Evolutionary conservation across 495 filamentous ascomycete species (phyloP).

Genomic region (Xylaria telfairii): DNA sequence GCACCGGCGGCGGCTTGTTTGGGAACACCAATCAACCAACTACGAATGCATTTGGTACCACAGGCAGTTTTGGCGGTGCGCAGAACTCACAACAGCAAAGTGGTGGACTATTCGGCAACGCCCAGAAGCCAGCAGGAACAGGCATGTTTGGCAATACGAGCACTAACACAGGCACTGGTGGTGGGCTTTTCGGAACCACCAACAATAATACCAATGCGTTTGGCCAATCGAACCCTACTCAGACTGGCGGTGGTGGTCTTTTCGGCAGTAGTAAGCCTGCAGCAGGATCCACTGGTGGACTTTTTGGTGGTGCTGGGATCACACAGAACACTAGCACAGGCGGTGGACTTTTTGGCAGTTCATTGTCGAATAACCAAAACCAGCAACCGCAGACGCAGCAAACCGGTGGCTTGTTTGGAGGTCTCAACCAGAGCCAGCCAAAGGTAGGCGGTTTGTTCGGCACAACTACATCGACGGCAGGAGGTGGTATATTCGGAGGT

Average conservation of each 20-base stretch:
- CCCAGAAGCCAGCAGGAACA: constrained; percentile 43
- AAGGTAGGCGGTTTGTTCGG: constrained; percentile 55
- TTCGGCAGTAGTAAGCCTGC: constrained; percentile 67
- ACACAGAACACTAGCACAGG: constrained; percentile 46
- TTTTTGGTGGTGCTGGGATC: constrained; percentile 52
- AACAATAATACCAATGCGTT: constrained; percentile 40
- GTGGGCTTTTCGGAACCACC: constrained; percentile 52
- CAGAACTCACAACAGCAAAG: constrained; percentile 61
- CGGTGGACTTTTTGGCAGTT: constrained; percentile 59
- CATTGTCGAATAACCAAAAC: constrained; percentile 55
- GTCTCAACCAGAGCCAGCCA: constrained; percentile 46
- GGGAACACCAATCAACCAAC: constrained; percentile 52
- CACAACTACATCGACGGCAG: constrained; percentile 38
- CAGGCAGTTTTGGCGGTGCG: constrained; percentile 34
- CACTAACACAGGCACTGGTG: constrained; percentile 46
- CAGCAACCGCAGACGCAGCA: constrained; percentile 62
- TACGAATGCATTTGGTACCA: constrained; percentile 30
- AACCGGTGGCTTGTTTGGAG: constrained; percentile 48
- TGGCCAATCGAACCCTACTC: constrained; percentile 36
- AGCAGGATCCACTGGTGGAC: constrained; percentile 44
- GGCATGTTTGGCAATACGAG: constrained; percentile 49
- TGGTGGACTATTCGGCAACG: constrained; percentile 65
- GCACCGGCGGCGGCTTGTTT: constrained; percentile 52
- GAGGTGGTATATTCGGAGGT: constrained; percentile 68
- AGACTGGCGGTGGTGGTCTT: constrained; percentile 60